Conservation (phyloP, 1,139 yeast species). For the Zygosaccharomyces sapae region DNA sequence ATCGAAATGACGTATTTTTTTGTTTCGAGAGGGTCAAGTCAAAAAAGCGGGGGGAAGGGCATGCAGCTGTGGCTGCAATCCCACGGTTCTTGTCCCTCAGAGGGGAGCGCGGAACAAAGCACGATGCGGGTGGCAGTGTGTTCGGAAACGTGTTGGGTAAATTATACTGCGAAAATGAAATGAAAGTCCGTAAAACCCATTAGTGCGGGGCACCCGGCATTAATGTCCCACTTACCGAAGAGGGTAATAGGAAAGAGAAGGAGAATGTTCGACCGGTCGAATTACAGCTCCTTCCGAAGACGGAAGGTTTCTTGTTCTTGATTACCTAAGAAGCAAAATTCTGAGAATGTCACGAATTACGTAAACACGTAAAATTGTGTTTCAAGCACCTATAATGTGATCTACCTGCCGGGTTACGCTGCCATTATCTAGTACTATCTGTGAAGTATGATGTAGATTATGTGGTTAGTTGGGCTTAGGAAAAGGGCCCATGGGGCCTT, state of each 20-base stretch:
- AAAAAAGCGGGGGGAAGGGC: slow-evolving; percentile 6
- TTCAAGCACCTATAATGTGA: too few species aligned
- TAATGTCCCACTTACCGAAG: background rate
- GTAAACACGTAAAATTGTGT: too few species aligned
- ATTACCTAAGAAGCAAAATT: background rate
- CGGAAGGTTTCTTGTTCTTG: background rate
- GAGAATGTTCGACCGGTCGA: background rate
- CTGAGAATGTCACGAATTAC: background rate
- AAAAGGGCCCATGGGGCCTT: too few species aligned
- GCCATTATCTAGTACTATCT: too few species aligned
- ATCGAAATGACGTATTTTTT: slow-evolving; percentile 4
- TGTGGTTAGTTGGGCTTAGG: too few species aligned
- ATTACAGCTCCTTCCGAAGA: background rate
- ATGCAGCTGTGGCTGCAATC: background rate
- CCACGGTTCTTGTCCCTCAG: background rate
- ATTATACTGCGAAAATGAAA: background rate
- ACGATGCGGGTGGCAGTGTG: background rate
- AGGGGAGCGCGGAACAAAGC: too few species aligned
- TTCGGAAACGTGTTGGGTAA: background rate
- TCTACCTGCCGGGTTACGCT: too few species aligned
- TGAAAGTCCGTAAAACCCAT: background rate
- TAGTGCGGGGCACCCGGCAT: background rate
- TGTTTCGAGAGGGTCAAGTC: too few species aligned
- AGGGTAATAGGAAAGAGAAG: background rate
- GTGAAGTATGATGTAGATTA: too few species aligned